Evolutionary conservation across 352 stramenopile species (phyloP).

Genomic region (Pythium biforme): DNA sequence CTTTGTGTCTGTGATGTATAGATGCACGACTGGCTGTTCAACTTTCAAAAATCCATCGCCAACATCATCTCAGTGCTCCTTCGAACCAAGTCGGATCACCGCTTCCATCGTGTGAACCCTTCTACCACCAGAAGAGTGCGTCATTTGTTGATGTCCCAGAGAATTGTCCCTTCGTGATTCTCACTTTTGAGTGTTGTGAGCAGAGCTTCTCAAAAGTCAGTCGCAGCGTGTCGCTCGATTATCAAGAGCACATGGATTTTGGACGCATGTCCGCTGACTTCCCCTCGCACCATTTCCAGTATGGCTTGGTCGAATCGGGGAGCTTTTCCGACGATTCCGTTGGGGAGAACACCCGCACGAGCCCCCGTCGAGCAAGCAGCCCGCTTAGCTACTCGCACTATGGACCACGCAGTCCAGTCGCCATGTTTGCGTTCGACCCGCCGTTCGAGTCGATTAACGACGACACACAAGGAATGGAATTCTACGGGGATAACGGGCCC

Average conservation of each 20-base stretch:
- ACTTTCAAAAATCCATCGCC: conserved; percentile 88
- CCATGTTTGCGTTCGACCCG: conserved; percentile 68
- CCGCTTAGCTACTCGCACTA: conserved; percentile 55
- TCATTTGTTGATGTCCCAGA: background rate
- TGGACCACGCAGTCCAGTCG: conserved; percentile 63
- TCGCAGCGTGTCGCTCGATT: conserved; percentile 77
- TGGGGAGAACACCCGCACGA: conserved; percentile 41
- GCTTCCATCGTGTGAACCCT: conserved; percentile 48
- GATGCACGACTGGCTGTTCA: conserved; percentile 90
- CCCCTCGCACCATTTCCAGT: conserved; percentile 46
- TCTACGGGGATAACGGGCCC: conserved; percentile 18
- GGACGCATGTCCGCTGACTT: conserved; percentile 44
- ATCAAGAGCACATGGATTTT: conserved; percentile 58
- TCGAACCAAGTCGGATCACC: conserved; percentile 55
- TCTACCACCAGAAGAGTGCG: conserved; percentile 63
- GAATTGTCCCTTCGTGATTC: too few species aligned
- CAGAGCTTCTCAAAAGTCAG: conserved; percentile 70
- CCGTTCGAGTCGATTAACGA: conserved; percentile 53
- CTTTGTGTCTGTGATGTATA: conserved; percentile 17
- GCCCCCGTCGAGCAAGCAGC: conserved; percentile 54
- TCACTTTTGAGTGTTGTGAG: background rate
- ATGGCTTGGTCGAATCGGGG: conserved; percentile 35
- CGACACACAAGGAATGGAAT: conserved; percentile 13
- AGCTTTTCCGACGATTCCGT: conserved; percentile 64
- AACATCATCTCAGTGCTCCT: conserved; percentile 81